These are phyloP conservation scores for Alternaria angustiovoidea DNA, from an alignment of 2,329 filamentous ascomycete genomes.

Conservation along the genomic window DNA sequence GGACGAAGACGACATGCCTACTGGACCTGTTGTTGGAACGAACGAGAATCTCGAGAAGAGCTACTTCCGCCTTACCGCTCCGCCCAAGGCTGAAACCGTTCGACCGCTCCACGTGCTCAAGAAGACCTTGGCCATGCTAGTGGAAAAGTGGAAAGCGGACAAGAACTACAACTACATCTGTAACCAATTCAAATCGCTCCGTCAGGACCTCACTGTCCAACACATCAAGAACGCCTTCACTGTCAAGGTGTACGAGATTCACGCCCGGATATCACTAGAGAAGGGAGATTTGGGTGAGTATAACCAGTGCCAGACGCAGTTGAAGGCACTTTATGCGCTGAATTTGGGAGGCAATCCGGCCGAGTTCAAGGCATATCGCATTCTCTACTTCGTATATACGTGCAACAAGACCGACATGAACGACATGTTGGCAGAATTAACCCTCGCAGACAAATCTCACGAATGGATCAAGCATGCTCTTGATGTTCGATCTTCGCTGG, in stretches of 20 bases:
- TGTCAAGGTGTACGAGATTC: constrained; percentile 94
- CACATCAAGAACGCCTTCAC: constrained; percentile 97
- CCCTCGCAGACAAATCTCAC: constrained; percentile 91
- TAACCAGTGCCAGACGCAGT: constrained; percentile 99
- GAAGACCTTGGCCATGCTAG: constrained; percentile 85
- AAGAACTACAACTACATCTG: constrained; percentile 97
- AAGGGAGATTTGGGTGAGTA: constrained; percentile 99
- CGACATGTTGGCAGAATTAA: constrained; percentile 98
- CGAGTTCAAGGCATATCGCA: constrained; percentile 99
- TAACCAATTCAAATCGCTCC: constrained; percentile 98
- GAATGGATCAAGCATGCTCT: constrained; percentile 85
- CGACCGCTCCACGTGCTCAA: constrained; percentile 82
- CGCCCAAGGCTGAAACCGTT: constrained; percentile 87
- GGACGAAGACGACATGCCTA: constrained; percentile 58
- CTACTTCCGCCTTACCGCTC: constrained; percentile 91
- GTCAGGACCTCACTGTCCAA: constrained; percentile 97
- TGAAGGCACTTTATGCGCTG: constrained; percentile 88
- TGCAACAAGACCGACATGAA: constrained; percentile 98
- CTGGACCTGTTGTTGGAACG: constrained; percentile 82
- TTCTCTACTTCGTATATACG: constrained; percentile 99
- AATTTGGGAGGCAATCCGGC: constrained; percentile 87
- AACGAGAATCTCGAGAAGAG: constrained; percentile 88
- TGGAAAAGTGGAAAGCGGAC: constrained; percentile 93
- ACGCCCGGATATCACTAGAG: constrained; percentile 95
- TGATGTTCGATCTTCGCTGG: constrained; percentile 87